A percentile compares a stretch with the other conserved stretches of the same genome.
Conservation (phyloP, 108 stramenopile genomes). For the Skeletonema marinoi region DNA sequence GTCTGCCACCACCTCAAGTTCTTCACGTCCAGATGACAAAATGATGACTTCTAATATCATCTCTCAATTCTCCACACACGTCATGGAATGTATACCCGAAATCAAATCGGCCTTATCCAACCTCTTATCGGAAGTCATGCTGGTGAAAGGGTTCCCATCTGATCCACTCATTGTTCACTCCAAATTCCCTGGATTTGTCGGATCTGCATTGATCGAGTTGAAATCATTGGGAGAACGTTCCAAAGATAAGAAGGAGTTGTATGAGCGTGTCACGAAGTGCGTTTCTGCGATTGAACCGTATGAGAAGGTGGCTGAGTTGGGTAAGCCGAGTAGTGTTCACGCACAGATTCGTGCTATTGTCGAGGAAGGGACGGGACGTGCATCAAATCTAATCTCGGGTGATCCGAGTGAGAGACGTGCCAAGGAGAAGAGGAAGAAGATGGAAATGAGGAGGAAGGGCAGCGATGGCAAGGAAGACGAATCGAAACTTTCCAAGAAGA, state of each 20-base stretch:
- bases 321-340: not conserved
- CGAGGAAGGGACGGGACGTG: not conserved
- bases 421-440: not conserved
- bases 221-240: not conserved
- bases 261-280: not conserved
- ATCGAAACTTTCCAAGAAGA: not conserved
- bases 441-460: not conserved
- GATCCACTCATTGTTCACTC: not conserved
- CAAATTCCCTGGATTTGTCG: not conserved
- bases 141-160: not conserved
- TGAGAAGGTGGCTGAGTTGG: not conserved
- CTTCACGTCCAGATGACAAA: no score
- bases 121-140: not conserved
- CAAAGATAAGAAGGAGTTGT: not conserved
- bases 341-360: not conserved
- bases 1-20: not conserved
- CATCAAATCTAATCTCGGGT: not conserved
- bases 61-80: not conserved
- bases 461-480: not conserved
- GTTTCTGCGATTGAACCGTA: not conserved
- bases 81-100: slow-evolving; percentile 1
- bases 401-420: not conserved
- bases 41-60: not conserved
- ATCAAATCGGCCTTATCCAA: not conserved
- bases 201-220: not conserved